Evolutionary conservation across 2,329 filamentous ascomycete species (phyloP).

Genomic region (Clonostachys byssicola): DNA sequence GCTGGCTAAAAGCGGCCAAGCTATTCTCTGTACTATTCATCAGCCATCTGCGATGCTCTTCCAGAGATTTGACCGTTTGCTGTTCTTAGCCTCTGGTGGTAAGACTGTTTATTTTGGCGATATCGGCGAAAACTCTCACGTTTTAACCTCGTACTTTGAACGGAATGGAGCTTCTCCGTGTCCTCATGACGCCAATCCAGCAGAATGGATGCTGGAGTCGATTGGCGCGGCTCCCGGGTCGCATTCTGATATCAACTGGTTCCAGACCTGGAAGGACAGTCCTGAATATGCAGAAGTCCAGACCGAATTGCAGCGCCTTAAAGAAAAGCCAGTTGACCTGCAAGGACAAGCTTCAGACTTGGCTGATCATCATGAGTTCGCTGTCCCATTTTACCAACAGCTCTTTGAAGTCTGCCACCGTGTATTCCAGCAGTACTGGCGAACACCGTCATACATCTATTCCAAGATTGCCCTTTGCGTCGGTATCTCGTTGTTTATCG

Average conservation of each 20-base stretch:
- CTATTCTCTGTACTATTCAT: conserved; percentile 56
- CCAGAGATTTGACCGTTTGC: conserved; percentile 47
- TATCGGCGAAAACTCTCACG: conserved; percentile 38
- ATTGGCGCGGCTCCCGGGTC: conserved; percentile 25
- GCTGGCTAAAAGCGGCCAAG: conserved; percentile 53
- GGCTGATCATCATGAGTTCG: conserved; percentile 28
- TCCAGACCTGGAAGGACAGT: conserved; percentile 46
- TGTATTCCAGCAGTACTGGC: conserved; percentile 25
- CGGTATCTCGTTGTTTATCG: conserved; percentile 62
- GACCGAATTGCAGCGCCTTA: conserved; percentile 45
- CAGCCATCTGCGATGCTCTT: conserved; percentile 50
- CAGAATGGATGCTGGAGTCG: conserved; percentile 43
- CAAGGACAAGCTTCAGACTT: conserved; percentile 7
- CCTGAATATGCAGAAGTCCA: conserved; percentile 23
- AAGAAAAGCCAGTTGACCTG: conserved; percentile 35
- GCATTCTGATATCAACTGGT: conserved; percentile 66
- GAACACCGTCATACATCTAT: conserved; percentile 58
- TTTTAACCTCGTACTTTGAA: conserved; percentile 45
- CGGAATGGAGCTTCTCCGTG: conserved; percentile 60
- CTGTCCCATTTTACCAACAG: conserved; percentile 45
- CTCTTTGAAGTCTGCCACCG: conserved; percentile 26
- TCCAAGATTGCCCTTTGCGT: conserved; percentile 34
- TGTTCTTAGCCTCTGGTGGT: conserved; percentile 45
- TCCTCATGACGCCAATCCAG: conserved; percentile 47
- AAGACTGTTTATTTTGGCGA: conserved; percentile 47